Conservation (phyloP, 345 rosid species). For the Geranium brycei region DNA sequence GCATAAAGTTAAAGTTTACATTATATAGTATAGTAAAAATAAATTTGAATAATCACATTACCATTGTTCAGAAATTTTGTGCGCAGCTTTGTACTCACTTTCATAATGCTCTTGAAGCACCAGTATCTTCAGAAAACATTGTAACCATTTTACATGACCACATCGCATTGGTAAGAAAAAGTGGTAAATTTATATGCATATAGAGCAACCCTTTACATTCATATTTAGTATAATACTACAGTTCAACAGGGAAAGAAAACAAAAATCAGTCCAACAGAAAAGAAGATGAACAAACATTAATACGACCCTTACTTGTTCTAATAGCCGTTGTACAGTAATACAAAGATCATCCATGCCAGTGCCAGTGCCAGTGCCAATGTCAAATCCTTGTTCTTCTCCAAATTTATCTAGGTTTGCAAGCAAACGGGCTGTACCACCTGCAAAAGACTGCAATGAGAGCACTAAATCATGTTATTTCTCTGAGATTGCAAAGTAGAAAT, state of each 20-base stretch:
- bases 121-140: constrained; percentile 31
- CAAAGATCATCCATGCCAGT: constrained; percentile 60
- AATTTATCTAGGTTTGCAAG: constrained; percentile 73
- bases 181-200: no score
- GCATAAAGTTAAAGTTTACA: background rate
- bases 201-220: no score
- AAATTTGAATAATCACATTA: constrained; percentile 13
- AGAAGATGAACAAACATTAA: background rate
- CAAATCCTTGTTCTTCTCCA: constrained; percentile 58
- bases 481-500: background rate
- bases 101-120: constrained; percentile 66
- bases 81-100: constrained; percentile 56
- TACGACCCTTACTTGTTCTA: constrained; percentile 51
- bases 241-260: no score
- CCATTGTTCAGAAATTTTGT: constrained; percentile 68
- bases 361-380: constrained; percentile 29
- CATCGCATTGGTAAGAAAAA: no score
- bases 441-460: constrained; percentile 47
- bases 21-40: background rate
- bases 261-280: no score
- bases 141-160: no score
- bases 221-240: no score
- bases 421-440: constrained; percentile 47
- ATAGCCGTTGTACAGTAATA: constrained; percentile 68
- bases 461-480: constrained; percentile 3